These are phyloP conservation scores for Dichotomocladium elegans DNA, from an alignment of 371 early-diverging fungal species.

Conservation along the genomic window DNA sequence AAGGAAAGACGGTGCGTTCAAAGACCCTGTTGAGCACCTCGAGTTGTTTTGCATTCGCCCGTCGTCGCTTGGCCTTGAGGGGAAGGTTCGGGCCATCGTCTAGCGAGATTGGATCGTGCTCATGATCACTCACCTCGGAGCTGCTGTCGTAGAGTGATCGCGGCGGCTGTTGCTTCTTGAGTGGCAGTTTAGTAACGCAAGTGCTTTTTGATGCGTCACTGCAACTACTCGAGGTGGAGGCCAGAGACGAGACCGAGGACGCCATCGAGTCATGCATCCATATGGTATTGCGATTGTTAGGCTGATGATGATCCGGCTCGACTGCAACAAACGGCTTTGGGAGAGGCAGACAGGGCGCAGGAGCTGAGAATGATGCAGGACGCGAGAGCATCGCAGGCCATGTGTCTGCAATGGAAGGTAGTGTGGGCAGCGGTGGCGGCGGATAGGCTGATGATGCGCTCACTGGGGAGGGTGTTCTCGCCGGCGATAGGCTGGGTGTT, in stretches of 20 bases:
- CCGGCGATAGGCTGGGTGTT: slow-evolving; percentile 16
- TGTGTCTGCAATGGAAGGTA: neutral
- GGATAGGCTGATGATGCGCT: slow-evolving; percentile 27
- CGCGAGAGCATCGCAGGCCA: slow-evolving; percentile 6
- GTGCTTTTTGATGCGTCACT: neutral
- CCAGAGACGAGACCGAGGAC: slow-evolving; percentile 1
- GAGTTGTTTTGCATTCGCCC: slow-evolving; percentile 49
- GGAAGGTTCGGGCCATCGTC: slow-evolving; percentile 6
- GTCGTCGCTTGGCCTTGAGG: slow-evolving; percentile 47
- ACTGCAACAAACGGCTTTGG: neutral
- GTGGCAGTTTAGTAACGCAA: neutral
- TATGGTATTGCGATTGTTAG: neutral
- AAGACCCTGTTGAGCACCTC: slow-evolving; percentile 56
- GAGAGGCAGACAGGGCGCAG: neutral
- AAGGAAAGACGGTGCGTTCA: slow-evolving; percentile 60
- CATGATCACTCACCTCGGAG: neutral
- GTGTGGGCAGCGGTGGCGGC: slow-evolving; percentile 17
- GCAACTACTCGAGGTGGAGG: neutral
- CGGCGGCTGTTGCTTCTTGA: neutral
- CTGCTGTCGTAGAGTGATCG: neutral
- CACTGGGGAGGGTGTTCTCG: slow-evolving; percentile 4
- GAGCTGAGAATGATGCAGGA: neutral
- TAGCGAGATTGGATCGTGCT: slow-evolving; percentile 8
- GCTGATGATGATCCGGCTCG: neutral
- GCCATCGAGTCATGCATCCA: neutral